Evolutionary conservation across 2,329 filamentous ascomycete genomes (phyloP).

Genomic region (Trichoderma sp.): DNA sequence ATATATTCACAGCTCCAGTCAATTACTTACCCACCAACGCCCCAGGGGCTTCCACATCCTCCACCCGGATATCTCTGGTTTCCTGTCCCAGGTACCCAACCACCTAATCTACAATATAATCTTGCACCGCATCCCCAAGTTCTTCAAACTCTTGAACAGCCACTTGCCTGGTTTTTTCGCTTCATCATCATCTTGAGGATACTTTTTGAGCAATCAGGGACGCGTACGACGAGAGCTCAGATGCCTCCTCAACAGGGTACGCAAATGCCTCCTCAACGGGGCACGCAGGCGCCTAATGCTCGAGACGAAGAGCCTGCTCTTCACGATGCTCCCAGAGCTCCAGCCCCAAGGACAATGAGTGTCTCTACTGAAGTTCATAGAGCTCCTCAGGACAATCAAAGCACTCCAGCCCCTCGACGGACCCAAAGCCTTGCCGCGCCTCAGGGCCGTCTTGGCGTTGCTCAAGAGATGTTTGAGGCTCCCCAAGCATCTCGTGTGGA

Average conservation of each 20-base stretch:
- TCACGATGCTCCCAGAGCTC: neutral
- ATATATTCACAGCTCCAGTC: neutral
- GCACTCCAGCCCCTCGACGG: neutral
- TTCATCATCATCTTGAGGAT: neutral
- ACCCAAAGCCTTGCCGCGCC: neutral
- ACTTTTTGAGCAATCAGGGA: neutral
- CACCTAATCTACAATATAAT: neutral
- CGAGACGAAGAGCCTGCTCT: neutral
- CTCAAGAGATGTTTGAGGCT: neutral
- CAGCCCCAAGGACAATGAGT: neutral
- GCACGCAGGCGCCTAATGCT: neutral
- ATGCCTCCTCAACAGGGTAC: neutral
- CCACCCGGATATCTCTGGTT: neutral
- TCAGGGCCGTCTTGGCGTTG: neutral
- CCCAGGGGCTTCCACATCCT: neutral
- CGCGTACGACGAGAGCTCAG: neutral
- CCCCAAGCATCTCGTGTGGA: neutral
- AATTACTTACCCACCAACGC: neutral
- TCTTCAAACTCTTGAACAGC: neutral
- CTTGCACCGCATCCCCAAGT: neutral
- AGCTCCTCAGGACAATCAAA: neutral
- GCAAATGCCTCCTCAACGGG: neutral
- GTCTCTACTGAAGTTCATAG: neutral
- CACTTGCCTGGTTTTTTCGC: neutral
- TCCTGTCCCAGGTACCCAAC: neutral